Conservation (phyloP, 2,329 filamentous ascomycete genomes). For the Colletotrichum sp. region DNA sequence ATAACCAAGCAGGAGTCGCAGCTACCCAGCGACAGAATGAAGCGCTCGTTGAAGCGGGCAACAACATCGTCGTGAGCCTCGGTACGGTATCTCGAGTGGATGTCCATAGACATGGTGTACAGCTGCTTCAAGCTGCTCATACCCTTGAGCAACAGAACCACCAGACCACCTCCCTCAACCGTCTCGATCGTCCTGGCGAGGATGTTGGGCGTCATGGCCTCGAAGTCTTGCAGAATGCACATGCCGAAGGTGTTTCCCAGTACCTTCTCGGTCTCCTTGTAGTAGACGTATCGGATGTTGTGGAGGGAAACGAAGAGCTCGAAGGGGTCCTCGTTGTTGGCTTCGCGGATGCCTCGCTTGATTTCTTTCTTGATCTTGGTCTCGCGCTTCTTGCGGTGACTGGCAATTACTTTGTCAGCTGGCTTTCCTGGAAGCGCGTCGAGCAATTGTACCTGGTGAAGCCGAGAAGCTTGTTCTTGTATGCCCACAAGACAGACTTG, state of each 20-base stretch:
- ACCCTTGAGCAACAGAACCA: constrained; percentile 89
- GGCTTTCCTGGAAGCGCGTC: background rate
- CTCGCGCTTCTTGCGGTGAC: constrained; percentile 97
- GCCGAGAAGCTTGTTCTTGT: constrained; percentile 95
- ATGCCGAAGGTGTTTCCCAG: constrained; percentile 97
- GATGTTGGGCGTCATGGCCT: constrained; percentile 96
- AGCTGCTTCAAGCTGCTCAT: constrained; percentile 98
- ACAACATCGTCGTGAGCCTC: constrained; percentile 96
- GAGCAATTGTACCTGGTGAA: constrained; percentile 71
- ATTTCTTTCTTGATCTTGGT: constrained; percentile 98
- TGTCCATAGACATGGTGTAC: constrained; percentile 96
- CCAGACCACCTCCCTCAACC: constrained; percentile 92
- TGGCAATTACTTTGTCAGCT: constrained; percentile 31
- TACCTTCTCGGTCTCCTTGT: constrained; percentile 99
- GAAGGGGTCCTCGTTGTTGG: constrained; percentile 93
- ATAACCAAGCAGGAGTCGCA: constrained; percentile 95
- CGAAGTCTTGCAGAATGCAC: constrained; percentile 98
- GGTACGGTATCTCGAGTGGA: constrained; percentile 94
- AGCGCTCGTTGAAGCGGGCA: constrained; percentile 96
- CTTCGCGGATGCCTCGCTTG: constrained; percentile 90
- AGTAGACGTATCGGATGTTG: constrained; percentile 98
- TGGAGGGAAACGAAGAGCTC: constrained; percentile 96
- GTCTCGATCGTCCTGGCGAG: constrained; percentile 95
- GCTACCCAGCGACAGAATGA: constrained; percentile 92
- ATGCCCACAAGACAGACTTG: constrained; percentile 97